phyloP scores from a whole-genome alignment of 345 rosid species.

The Garcia nutans region DNA sequence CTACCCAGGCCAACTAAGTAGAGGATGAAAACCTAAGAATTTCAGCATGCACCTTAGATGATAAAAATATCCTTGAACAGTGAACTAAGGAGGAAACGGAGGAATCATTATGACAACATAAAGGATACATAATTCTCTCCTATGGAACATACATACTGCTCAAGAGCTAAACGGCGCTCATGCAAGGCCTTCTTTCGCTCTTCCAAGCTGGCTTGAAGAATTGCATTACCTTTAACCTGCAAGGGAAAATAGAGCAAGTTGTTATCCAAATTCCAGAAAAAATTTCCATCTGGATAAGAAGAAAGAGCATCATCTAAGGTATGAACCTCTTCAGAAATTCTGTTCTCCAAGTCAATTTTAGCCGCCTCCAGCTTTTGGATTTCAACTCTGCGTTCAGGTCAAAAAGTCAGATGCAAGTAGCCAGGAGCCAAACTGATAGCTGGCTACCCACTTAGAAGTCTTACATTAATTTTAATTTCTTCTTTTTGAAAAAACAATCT shows the following conservation, averaged over 20 bases:
- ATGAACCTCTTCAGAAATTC: conserved; percentile 69
- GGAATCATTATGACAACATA: conserved; percentile 8
- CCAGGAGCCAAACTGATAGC: background rate
- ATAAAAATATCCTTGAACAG: conserved; percentile 8
- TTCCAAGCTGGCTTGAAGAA: conserved; percentile 58
- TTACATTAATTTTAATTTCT: background rate
- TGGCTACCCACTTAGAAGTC: background rate
- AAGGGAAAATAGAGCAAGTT: conserved; percentile 13
- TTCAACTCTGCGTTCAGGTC: conserved; percentile 46
- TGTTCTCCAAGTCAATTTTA: conserved; percentile 61
- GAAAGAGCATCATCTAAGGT: conserved; percentile 2
- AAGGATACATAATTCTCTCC: background rate
- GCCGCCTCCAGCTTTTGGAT: conserved; percentile 66
- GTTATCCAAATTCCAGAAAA: background rate
- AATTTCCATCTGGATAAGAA: conserved; percentile 11
- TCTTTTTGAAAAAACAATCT: background rate
- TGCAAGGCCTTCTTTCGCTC: conserved; percentile 61
- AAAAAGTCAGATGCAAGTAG: background rate
- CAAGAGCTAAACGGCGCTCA: conserved; percentile 66
- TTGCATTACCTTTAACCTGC: conserved; percentile 64
- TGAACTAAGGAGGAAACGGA: background rate
- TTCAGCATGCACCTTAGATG: background rate
- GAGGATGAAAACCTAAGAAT: background rate
- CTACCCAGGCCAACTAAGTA: background rate
- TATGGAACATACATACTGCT: conserved; percentile 60